These are phyloP conservation scores for Sphaerulina musiva DNA, from an alignment of 2,329 filamentous ascomycete species.

Conservation along the genomic window DNA sequence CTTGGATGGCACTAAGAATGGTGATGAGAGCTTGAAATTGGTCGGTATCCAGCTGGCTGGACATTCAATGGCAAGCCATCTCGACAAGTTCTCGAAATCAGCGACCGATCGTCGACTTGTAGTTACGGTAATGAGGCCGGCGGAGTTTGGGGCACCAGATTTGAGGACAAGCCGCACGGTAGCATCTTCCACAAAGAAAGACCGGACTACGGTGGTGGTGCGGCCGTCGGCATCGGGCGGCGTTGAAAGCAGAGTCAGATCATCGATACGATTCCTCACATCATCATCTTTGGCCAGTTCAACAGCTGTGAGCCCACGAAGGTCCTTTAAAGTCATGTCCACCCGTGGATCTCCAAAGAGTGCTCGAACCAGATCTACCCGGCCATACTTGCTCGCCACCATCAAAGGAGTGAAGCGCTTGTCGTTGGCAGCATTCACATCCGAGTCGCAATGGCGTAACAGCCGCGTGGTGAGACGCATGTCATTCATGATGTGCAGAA, in stretches of 20 bases:
- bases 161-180: constrained; percentile 90
- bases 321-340: constrained; percentile 74
- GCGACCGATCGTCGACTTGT: constrained; percentile 80
- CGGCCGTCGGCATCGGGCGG: constrained; percentile 66
- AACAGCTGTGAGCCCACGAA: constrained; percentile 83
- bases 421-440: constrained; percentile 92
- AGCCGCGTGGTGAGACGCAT: constrained; percentile 67
- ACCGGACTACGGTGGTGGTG: constrained; percentile 86
- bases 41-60: constrained; percentile 91
- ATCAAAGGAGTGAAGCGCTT: constrained; percentile 92
- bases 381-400: constrained; percentile 96
- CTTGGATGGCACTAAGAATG: constrained; percentile 87
- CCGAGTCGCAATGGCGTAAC: constrained; percentile 79
- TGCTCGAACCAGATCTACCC: constrained; percentile 83
- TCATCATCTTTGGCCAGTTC: constrained; percentile 98
- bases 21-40: constrained; percentile 69
- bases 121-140: constrained; percentile 83
- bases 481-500: constrained; percentile 93
- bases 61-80: constrained; percentile 77
- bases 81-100: constrained; percentile 86
- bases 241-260: constrained; percentile 76
- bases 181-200: constrained; percentile 95
- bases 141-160: constrained; percentile 76
- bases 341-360: constrained; percentile 84
- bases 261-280: constrained; percentile 91